phyloP scores from a whole-genome alignment of 345 rosid species.

The Eucalyptus cloeziana region DNA sequence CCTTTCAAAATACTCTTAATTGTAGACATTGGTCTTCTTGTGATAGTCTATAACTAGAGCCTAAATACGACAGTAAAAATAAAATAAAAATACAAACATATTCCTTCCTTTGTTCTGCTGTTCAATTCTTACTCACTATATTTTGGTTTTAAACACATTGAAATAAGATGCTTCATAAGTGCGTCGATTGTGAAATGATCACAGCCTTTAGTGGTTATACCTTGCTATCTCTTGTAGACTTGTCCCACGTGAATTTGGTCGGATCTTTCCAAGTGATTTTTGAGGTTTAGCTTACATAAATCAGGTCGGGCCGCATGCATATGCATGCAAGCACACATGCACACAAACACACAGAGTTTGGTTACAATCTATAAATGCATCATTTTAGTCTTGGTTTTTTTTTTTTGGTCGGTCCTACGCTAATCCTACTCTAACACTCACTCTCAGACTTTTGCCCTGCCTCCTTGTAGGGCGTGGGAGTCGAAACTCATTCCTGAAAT shows the following conservation, averaged over 20 bases:
- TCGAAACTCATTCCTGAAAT: too few relatives aligned
- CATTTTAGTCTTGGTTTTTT: not conserved
- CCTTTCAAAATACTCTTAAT: too few relatives aligned
- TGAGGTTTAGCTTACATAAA: not conserved
- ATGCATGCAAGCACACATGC: not conserved
- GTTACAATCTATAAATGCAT: not conserved
- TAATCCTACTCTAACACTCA: too few relatives aligned
- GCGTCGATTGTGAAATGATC: not conserved
- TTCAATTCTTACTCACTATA: too few relatives aligned
- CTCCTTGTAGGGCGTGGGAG: too few relatives aligned
- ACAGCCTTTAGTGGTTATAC: not conserved
- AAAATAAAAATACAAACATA: too few relatives aligned
- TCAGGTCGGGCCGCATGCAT: not conserved
- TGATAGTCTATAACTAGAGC: too few relatives aligned
- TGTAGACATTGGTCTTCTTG: too few relatives aligned
- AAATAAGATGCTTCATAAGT: not conserved
- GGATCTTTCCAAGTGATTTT: not conserved
- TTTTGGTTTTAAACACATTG: not conserved
- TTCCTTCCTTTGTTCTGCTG: accelerated
- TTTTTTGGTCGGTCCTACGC: too few relatives aligned
- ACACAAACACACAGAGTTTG: not conserved
- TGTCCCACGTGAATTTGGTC: not conserved
- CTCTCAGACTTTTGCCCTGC: too few relatives aligned
- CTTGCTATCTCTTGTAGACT: not conserved
- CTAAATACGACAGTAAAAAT: accelerated